Base-by-base conservation (phyloP, 208 protist species). In the Leishmania tarentolae region DNA sequence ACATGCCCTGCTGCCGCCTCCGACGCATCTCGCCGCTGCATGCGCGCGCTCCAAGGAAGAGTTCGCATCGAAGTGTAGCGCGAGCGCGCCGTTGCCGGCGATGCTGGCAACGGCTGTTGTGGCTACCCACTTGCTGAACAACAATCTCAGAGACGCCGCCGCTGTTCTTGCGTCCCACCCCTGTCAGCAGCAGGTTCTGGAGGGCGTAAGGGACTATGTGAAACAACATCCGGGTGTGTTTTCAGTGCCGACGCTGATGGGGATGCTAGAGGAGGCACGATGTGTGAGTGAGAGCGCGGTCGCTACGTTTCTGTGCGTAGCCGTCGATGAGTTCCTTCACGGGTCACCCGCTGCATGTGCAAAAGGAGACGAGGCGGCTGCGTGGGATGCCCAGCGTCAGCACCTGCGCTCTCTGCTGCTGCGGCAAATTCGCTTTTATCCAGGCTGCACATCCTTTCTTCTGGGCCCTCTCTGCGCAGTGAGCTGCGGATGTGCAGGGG, bases 381-480 rank as follows among this genome's bases (percentile, higher is more conserved):
- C 46, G 5, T 76, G 73, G 57, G 76, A 40, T 4, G 77, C 69
- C 0, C 77, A 80, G 13, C 56, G 80, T 24, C 66, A 85, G 47
- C 83, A 85, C 66, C 75, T 94, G 57, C 87, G 88, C 17, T 70
- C 80, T 28, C 47, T 81, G 15, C 3, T 95, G 31, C 57, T 90
- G 79, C 86, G 88, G 5, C 84, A 93, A 31, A 81, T 90, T 28
- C 86, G 89, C 69, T 89, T 91, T 70, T 74, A 87, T 47, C 89
- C 91, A 13, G 15, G 37, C 37, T 73, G 83, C n/a, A 82, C 89
- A 5, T 81, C 88, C 1, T 40, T 53, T 11, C 83, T 95, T 28
- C 85, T 97, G 52, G 72, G 82, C 9, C 72, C 91, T 13, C 82
- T 97, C 17, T 95, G 89, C 59, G 37, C 70, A 17, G 57, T 95